phyloP scores from a whole-genome alignment of 2,329 filamentous ascomycete species.

The Colletotrichum graminicola region DNA sequence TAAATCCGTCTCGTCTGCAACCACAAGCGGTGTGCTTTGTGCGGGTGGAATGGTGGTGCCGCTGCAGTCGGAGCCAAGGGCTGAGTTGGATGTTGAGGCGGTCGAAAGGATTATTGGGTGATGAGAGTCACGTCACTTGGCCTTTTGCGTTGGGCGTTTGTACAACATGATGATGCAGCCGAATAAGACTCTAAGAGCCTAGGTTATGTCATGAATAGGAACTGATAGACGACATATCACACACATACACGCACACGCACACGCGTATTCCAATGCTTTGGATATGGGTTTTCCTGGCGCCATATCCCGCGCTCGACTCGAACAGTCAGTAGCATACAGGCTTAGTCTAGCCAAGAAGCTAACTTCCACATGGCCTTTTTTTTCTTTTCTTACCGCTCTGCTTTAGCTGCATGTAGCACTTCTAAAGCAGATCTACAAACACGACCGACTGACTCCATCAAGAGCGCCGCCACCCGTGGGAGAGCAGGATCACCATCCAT shows the following conservation, averaged over 20 bases:
- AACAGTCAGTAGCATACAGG: not conserved
- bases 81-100: conserved; percentile 15
- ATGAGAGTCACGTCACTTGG: not conserved
- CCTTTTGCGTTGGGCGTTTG: not conserved
- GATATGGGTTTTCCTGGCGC: not conserved
- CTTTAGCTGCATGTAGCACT: no score
- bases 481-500: conserved; percentile 8
- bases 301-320: no score
- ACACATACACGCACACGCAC: no score
- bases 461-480: not conserved
- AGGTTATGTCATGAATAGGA: not conserved
- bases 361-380: not conserved
- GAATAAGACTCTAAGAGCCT: not conserved
- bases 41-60: conserved; percentile 46
- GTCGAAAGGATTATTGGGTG: conserved; percentile 12
- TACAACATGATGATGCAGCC: not conserved
- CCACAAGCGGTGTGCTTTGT: conserved; percentile 47
- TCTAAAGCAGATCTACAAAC: not conserved
- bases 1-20: conserved; percentile 48
- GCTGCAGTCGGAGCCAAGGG: conserved; percentile 31
- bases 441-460: not conserved
- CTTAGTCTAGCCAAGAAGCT: not conserved
- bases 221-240: not conserved
- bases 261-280: not conserved
- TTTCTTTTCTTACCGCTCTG: not conserved